Evolutionary conservation across 306 rosid species (phyloP).

Genomic region (Senna siamea): DNA sequence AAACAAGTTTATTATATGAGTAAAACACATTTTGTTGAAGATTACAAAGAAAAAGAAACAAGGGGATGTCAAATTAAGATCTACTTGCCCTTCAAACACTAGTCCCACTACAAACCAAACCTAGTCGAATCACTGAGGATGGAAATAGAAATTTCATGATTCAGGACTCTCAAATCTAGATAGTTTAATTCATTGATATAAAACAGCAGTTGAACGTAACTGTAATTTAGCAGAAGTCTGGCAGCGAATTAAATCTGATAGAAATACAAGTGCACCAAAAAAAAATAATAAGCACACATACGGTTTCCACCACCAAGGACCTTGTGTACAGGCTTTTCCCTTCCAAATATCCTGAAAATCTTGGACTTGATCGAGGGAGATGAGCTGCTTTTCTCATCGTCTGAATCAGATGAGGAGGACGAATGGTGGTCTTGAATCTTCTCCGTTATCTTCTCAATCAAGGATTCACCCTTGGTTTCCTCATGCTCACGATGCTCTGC

Average conservation of each 20-base stretch:
- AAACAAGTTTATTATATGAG: neutral
- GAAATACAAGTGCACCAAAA: neutral
- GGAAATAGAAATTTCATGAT: neutral
- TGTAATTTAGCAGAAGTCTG: neutral
- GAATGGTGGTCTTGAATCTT: constrained; percentile 76
- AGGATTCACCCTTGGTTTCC: constrained; percentile 56
- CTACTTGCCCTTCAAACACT: constrained; percentile 40
- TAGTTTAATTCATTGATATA: too few species aligned
- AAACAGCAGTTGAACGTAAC: neutral
- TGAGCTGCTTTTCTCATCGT: constrained; percentile 46
- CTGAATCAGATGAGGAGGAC: constrained; percentile 73
- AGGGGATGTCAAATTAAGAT: constrained; percentile 16
- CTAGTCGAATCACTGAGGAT: neutral
- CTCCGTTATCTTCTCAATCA: constrained; percentile 69
- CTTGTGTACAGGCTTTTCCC: constrained; percentile 80
- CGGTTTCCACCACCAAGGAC: constrained; percentile 97
- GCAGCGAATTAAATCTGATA: neutral
- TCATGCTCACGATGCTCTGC: constrained; percentile 64
- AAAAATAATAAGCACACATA: constrained; percentile 33
- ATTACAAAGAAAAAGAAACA: neutral
- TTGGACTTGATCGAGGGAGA: constrained; percentile 57
- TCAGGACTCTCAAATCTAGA: neutral
- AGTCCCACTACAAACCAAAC: too few species aligned
- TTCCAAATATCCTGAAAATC: constrained; percentile 80
- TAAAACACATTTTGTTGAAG: neutral